phyloP scores from a whole-genome alignment of 2,329 filamentous ascomycete genomes.

The Epichloe uncinata region DNA sequence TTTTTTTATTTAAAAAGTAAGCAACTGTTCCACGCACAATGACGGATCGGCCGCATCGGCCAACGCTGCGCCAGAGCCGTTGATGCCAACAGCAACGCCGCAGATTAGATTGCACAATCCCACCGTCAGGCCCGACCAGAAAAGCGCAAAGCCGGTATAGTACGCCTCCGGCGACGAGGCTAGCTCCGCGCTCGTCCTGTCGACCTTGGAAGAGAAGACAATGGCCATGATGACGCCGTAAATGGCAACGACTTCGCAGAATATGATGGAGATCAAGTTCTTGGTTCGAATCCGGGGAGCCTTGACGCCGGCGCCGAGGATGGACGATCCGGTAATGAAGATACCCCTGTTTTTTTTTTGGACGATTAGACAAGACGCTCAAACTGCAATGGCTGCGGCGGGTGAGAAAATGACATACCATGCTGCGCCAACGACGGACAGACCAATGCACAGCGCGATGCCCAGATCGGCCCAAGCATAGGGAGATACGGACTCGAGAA shows the following conservation, averaged over 20 bases:
- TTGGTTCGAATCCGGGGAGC: conserved; percentile 93
- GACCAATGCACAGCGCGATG: conserved; percentile 85
- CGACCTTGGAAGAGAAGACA: conserved; percentile 85
- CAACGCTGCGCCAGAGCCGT: conserved; percentile 89
- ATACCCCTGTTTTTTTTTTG: conserved; percentile 59
- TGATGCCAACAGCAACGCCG: conserved; percentile 93
- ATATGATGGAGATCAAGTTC: conserved; percentile 99
- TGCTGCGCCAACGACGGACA: conserved; percentile 93
- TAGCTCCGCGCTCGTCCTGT: conserved; percentile 46
- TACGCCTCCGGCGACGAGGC: conserved; percentile 67
- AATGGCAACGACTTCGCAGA: conserved; percentile 98
- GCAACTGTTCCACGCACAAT: conserved; percentile 47
- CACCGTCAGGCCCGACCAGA: conserved; percentile 91
- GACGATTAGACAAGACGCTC: not conserved
- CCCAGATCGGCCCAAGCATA: conserved; percentile 87
- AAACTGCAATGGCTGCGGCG: conserved; percentile 12
- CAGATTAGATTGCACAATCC: conserved; percentile 94
- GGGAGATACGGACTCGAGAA: conserved; percentile 86
- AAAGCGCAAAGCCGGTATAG: conserved; percentile 90
- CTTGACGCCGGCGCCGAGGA: conserved; percentile 91
- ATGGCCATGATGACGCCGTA: conserved; percentile 99
- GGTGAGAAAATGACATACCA: conserved; percentile 48
- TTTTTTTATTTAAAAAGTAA: not conserved
- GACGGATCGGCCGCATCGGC: conserved; percentile 88
- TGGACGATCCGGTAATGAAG: conserved; percentile 95